These are phyloP conservation scores for Cryptosporidium xiaoi DNA, from an alignment of 169 alveolate genomes.

Conservation along the genomic window DNA sequence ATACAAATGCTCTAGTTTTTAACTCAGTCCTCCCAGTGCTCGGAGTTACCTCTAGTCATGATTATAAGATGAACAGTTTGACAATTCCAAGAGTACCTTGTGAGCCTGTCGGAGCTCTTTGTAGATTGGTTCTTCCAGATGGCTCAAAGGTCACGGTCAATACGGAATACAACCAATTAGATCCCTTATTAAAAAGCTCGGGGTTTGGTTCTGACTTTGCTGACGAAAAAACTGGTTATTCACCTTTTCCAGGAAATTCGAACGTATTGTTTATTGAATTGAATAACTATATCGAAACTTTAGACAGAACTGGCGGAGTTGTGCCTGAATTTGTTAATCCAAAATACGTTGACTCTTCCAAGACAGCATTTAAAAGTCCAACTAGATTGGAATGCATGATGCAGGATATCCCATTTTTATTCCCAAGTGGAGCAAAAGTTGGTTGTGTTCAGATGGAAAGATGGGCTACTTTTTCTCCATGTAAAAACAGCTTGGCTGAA, in stretches of 20 bases:
- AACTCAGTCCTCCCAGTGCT: conserved; percentile 88
- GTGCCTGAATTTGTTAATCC: conserved; percentile 96
- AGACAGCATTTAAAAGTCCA: conserved; percentile 91
- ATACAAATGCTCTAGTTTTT: conserved; percentile 91
- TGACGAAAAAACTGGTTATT: conserved; percentile 84
- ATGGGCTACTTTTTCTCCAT: conserved; percentile 87
- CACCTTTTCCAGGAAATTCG: conserved; percentile 92
- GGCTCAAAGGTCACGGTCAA: conserved; percentile 81
- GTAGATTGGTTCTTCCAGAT: conserved; percentile 80
- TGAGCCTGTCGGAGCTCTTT: conserved; percentile 90
- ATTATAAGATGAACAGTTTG: conserved; percentile 86
- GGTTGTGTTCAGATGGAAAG: conserved; percentile 86
- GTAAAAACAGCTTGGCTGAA: conserved; percentile 84
- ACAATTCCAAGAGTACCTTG: conserved; percentile 91
- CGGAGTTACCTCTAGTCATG: conserved; percentile 85
- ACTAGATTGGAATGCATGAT: conserved; percentile 95
- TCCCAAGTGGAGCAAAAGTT: conserved; percentile 79
- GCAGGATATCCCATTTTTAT: conserved; percentile 88
- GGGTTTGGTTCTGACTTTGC: conserved; percentile 80
- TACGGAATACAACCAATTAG: conserved; percentile 93
- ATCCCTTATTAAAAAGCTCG: conserved; percentile 83
- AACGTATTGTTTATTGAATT: conserved; percentile 87
- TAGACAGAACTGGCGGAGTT: conserved; percentile 88
- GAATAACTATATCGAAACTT: conserved; percentile 81
- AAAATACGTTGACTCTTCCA: conserved; percentile 90